Percentiles rank a stretch among this genome's conserved stretches.
Evolutionary conservation across 1,139 yeast species (phyloP).

Genomic region (Taiozyma sp.): DNA sequence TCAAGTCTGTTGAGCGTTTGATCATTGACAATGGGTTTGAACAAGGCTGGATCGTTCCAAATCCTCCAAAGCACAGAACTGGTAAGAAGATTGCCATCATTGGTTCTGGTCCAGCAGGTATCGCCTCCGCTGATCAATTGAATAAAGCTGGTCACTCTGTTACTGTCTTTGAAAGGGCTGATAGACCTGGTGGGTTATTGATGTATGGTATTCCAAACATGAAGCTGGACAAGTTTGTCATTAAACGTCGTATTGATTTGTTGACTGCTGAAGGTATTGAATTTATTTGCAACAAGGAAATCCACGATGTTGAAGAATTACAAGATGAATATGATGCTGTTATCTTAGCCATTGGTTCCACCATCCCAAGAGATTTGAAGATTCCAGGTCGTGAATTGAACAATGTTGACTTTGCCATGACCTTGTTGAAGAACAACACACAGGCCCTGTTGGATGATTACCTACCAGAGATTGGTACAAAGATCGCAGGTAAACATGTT

Average conservation of each 20-base stretch:
- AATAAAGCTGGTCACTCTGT: constrained; percentile 94
- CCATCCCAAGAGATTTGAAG: constrained; percentile 90
- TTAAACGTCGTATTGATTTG: constrained; percentile 88
- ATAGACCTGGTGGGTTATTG: constrained; percentile 92
- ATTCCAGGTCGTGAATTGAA: constrained; percentile 91
- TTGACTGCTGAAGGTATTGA: constrained; percentile 87
- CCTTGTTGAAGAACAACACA: constrained; percentile 82
- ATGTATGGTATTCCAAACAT: constrained; percentile 99
- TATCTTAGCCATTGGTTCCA: constrained; percentile 90
- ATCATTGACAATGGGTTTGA: constrained; percentile 95
- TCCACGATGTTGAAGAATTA: constrained; percentile 79
- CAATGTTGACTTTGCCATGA: constrained; percentile 94
- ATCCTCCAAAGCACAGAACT: constrained; percentile 73
- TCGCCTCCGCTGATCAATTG: constrained; percentile 94
- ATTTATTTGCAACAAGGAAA: constrained; percentile 67
- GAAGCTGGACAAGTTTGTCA: constrained; percentile 92
- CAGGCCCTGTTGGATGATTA: constrained; percentile 81
- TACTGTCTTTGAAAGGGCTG: constrained; percentile 89
- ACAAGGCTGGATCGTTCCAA: constrained; percentile 93
- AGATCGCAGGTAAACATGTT: constrained; percentile 80
- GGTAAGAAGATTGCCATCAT: constrained; percentile 81
- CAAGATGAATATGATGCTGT: constrained; percentile 70
- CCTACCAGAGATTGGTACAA: constrained; percentile 67
- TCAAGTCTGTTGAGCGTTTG: constrained; percentile 93
- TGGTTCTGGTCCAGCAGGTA: constrained; percentile 98